Evolutionary conservation across 495 filamentous ascomycete species (phyloP).

Genomic region (Aspergillus cavernicola): DNA sequence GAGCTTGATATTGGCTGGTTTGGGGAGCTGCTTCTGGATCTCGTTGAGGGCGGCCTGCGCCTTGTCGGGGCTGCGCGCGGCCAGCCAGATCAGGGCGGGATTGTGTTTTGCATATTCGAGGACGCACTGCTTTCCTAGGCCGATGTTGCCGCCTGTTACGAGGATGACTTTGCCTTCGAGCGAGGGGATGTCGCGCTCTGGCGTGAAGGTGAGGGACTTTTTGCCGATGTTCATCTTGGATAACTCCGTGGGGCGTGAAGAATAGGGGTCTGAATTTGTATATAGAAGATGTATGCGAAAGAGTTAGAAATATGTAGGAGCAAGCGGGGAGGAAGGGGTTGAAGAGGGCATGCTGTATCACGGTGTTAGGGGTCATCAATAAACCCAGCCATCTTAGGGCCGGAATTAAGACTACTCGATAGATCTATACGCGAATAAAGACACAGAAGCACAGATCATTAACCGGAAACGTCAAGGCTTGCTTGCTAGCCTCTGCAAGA

Average conservation of each 20-base stretch:
- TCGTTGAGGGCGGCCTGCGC: conserved; percentile 12
- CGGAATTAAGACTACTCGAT: too few relatives aligned
- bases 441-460: too few relatives aligned
- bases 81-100: conserved; percentile 26
- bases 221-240: conserved; percentile 2
- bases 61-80: conserved; percentile 15
- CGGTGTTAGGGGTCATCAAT: too few relatives aligned
- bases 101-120: conserved; percentile 23
- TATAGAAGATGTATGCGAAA: too few relatives aligned
- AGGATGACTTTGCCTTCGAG: conserved; percentile 16
- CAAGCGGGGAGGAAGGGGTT: too few relatives aligned
- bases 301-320: too few relatives aligned
- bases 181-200: conserved; percentile 18
- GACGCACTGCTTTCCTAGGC: conserved; percentile 23
- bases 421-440: too few relatives aligned
- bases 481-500: too few relatives aligned
- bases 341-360: too few relatives aligned
- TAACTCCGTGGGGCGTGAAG: not conserved
- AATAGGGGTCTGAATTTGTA: not conserved
- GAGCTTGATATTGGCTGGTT: not conserved
- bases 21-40: conserved; percentile 5
- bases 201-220: conserved; percentile 17
- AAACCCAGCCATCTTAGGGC: too few relatives aligned
- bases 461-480: too few relatives aligned
- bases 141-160: conserved; percentile 25